phyloP scores from a whole-genome alignment of 139 green algal genomes.

The Mesotaenium endlicherianum region DNA sequence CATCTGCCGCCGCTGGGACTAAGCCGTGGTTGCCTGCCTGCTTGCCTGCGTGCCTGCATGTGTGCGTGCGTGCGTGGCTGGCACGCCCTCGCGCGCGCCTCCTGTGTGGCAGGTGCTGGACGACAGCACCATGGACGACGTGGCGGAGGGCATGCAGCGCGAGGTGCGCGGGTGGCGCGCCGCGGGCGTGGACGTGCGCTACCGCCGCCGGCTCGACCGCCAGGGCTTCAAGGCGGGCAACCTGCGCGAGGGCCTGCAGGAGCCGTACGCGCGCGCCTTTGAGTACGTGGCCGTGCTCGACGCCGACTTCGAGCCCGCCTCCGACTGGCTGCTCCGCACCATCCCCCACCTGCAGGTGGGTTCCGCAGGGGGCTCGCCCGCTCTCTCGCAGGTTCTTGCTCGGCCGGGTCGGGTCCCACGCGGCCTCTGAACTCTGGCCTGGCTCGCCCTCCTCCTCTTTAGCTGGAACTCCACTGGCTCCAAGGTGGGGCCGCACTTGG shows the following conservation, averaged over 20 bases:
- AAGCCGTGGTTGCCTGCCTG: neutral
- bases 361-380: no score
- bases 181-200: conserved; percentile 19
- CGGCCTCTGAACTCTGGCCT: no score
- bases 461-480: no score
- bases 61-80: neutral
- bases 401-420: no score
- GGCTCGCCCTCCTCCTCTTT: no score
- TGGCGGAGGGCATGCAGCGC: conserved; percentile 1
- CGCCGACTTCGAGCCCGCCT: conserved; percentile 43
- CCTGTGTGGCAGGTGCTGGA: conserved; percentile 26
- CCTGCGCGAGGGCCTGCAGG: conserved; percentile 17
- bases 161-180: conserved; percentile 20
- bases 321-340: conserved; percentile 33
- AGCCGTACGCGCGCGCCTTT: conserved; percentile 6
- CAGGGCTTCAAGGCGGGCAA: conserved; percentile 43
- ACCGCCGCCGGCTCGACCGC: conserved; percentile 15
- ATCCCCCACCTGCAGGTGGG: conserved; percentile 23
- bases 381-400: no score
- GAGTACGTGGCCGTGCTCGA: conserved; percentile 47
- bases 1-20: neutral
- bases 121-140: conserved; percentile 31
- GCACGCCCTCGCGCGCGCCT: neutral
- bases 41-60: neutral
- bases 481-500: no score